A percentile compares a stretch with the other conserved stretches of the same genome.
Evolutionary conservation across 768 basidiomycete species (phyloP).

Genomic region (Rhizopogon sp.): DNA sequence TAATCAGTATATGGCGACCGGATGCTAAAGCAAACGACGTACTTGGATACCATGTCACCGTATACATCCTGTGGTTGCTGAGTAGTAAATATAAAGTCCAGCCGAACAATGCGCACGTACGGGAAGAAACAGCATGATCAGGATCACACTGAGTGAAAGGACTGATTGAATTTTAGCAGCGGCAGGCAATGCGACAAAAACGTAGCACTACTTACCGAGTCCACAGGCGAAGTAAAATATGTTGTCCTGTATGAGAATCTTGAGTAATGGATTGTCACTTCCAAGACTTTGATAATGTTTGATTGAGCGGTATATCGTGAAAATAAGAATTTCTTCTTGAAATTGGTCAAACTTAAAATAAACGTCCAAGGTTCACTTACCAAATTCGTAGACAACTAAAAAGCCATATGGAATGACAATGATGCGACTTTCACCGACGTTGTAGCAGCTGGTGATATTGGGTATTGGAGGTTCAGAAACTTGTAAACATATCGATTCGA

Average conservation of each 20-base stretch:
- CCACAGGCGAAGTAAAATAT: conserved; percentile 3
- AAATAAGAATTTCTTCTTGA: background rate
- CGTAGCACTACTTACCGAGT: background rate
- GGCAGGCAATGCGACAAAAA: background rate
- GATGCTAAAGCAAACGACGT: background rate
- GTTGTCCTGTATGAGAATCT: background rate
- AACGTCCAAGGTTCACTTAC: background rate
- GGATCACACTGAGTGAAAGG: conserved; percentile 1
- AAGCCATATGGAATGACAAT: background rate
- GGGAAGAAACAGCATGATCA: background rate
- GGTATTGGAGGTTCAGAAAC: background rate
- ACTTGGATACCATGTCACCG: conserved; percentile 1
- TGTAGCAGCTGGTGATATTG: conserved; percentile 1
- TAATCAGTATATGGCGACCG: background rate
- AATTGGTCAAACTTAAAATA: background rate
- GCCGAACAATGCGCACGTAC: background rate
- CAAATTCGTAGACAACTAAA: background rate
- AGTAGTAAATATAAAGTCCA: background rate
- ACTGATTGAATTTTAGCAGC: background rate
- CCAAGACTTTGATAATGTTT: background rate
- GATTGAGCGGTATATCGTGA: conserved; percentile 1
- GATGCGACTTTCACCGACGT: background rate
- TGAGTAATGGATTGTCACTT: background rate
- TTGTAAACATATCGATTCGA: background rate
- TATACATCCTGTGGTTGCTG: background rate